phyloP scores from a whole-genome alignment of 306 rosid species.

The Vigna hirtella region DNA sequence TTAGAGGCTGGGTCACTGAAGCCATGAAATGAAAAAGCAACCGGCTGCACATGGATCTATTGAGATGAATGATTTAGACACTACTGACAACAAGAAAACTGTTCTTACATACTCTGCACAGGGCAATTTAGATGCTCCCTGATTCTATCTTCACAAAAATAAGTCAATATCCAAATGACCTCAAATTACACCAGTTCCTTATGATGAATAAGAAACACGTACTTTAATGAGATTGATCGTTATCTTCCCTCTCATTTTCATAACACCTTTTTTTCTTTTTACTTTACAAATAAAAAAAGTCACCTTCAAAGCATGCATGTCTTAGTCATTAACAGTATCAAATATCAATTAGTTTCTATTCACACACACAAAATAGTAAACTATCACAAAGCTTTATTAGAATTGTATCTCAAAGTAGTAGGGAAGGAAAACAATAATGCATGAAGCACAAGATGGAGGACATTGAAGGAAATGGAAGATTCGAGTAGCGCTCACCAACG shows the following conservation, averaged over 20 bases:
- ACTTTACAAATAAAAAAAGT: neutral
- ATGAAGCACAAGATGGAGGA: neutral
- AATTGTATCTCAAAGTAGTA: constrained; percentile 17
- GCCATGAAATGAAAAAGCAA: constrained; percentile 11
- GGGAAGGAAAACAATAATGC: constrained; percentile 13
- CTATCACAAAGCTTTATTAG: constrained; percentile 6
- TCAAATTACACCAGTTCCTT: constrained; percentile 25
- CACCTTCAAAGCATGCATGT: neutral
- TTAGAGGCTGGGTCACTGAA: constrained; percentile 2
- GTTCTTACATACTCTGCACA: neutral
- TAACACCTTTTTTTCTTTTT: neutral
- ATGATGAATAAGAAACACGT: neutral
- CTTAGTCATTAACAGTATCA: neutral
- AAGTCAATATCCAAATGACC: constrained; percentile 29
- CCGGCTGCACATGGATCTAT: neutral
- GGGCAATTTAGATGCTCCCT: constrained; percentile 13
- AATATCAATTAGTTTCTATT: neutral
- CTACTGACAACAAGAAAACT: constrained; percentile 30
- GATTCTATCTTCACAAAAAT: neutral
- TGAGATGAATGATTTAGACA: constrained; percentile 8
- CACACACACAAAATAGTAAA: neutral
- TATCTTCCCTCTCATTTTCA: constrained; percentile 1
- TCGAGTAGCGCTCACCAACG: neutral
- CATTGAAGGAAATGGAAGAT: constrained; percentile 12
- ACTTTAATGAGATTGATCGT: neutral